Evolutionary conservation across 495 filamentous ascomycete species (phyloP).

Genomic region (Parathielavia appendiculata): DNA sequence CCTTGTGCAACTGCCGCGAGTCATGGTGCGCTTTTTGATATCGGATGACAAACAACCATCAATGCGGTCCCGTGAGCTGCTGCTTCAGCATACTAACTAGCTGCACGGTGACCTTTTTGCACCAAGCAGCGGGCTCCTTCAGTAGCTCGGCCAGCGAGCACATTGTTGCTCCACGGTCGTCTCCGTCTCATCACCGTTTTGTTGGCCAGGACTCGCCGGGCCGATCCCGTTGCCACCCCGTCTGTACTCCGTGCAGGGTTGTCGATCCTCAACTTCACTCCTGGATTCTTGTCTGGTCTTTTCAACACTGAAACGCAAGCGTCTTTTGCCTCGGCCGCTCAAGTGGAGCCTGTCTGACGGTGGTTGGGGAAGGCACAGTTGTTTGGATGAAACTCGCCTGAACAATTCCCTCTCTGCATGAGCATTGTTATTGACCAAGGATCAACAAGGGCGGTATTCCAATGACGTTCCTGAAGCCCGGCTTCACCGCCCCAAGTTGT

Average conservation of each 20-base stretch:
- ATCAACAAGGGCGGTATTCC: too few relatives aligned
- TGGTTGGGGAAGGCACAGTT: constrained; percentile 7
- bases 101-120: neutral
- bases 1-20: neutral
- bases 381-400: constrained; percentile 11
- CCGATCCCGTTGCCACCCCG: constrained; percentile 8
- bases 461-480: neutral
- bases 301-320: neutral
- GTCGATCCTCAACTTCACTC: neutral
- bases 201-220: constrained; percentile 1
- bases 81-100: neutral
- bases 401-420: neutral
- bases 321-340: neutral
- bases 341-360: neutral
- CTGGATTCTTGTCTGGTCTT: neutral
- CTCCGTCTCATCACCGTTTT: constrained; percentile 9
- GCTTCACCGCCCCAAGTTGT: neutral
- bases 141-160: neutral
- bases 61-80: neutral
- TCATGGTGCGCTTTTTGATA: neutral
- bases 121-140: neutral
- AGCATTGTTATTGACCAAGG: too few relatives aligned
- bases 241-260: neutral
- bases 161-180: neutral
- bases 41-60: too few relatives aligned